These are phyloP conservation scores for Metarhizium guizhouense DNA, from an alignment of 2,329 filamentous ascomycete species.

Conservation along the genomic window DNA sequence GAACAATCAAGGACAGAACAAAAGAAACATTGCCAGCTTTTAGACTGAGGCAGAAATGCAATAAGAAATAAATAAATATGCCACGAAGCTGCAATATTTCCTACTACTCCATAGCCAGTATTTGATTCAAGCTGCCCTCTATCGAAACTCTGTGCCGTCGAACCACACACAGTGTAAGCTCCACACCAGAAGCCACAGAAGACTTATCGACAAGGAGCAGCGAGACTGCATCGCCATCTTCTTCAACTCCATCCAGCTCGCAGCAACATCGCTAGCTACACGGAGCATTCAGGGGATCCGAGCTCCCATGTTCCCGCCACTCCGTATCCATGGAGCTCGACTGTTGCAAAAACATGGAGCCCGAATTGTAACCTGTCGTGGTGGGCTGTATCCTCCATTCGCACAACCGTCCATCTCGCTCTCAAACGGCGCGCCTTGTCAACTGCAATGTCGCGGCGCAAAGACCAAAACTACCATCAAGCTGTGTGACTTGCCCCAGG, in stretches of 20 bases:
- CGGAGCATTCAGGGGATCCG: background rate
- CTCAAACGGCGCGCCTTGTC: background rate
- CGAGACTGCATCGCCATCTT: too few relatives aligned
- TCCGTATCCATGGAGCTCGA: slow-evolving; percentile 2
- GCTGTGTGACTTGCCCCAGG: slow-evolving; percentile 50
- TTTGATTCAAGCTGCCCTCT: too few relatives aligned
- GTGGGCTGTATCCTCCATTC: background rate
- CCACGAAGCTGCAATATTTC: too few relatives aligned
- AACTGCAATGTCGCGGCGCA: slow-evolving; percentile 32
- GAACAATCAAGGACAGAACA: background rate
- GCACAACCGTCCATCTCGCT: background rate
- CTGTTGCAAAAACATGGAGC: slow-evolving; percentile 1
- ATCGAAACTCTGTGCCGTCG: too few relatives aligned
- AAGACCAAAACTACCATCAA: slow-evolving; percentile 46
- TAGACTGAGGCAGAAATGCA: background rate
- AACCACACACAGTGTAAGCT: too few relatives aligned
- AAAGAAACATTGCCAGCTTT: background rate
- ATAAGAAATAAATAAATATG: background rate
- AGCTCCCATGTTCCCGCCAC: slow-evolving; percentile 11
- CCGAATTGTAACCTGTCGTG: background rate
- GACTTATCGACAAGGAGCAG: too few relatives aligned
- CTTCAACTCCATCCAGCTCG: background rate
- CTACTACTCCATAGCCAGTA: too few relatives aligned
- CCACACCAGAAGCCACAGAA: too few relatives aligned
- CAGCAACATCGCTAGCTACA: background rate